Evolutionary conservation across 768 basidiomycete genomes (phyloP), one percentile per base, ranked within the genome.

Genomic region (Leccinellum rugosiceps): DNA sequence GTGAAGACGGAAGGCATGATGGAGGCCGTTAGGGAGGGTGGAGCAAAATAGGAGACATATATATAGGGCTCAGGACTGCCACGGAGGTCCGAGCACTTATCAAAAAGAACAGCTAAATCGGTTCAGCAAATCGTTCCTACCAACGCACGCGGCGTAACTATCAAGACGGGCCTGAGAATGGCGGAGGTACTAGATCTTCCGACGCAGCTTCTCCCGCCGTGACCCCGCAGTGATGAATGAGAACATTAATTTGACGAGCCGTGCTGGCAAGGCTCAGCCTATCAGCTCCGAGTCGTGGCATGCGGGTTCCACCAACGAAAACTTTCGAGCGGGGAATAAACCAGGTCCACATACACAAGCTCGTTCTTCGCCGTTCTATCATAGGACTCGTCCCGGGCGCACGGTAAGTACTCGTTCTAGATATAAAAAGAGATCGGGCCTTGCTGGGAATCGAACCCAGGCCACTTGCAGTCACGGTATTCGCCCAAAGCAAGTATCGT

Each of bases 1-100:
- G 68, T 64, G 72, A 78, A 83, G 21, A 71, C 70, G 41, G 68
- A 51, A 8, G 80, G 72, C 80, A 80, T 81, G 65, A 38, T 68
- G 58, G 43, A 46, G 19, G 56, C 38, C 23, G 38, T 25, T 41
- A 21, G 31, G 50, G 34, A 58, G 46, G n/a, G 54, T 46, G 3
- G 25, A 21, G 2, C 1, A 46, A n/a, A 9, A 46, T 26, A 46
- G 21, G 45, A 26, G 45, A 15, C 45, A 13, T 26, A 25, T 26
- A 46, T 46, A 46, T 46, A 46, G 45, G 23, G 21, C 44, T 17
- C 6, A 38, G 30, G 30, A 9, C 9, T 31, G 9, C 30, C 30
- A 9, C 10, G 30, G 35, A 4, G 2, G 3, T 38, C 35, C 10
- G 41, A 41, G 41, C 4, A 25, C 25, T 25, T 41, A 41, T 41